Evolutionary conservation across 2,329 filamentous ascomycete species (phyloP).

Genomic region (Fusarium dlaminii): DNA sequence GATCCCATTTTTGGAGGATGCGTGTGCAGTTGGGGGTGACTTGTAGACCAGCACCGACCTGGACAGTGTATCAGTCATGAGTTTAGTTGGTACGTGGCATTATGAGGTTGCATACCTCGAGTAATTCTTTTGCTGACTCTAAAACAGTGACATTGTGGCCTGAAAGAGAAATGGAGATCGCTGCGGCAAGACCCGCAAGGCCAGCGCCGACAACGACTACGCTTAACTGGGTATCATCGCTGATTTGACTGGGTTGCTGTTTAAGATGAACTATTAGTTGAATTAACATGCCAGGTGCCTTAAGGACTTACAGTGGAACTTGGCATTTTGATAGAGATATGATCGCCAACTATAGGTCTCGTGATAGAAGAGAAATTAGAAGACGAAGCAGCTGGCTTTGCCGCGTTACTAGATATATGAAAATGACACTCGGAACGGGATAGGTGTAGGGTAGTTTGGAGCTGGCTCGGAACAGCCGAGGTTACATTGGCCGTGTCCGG

Average conservation of each 20-base stretch:
- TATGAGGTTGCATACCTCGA: neutral
- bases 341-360: neutral
- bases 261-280: rapidly evolving
- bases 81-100: rapidly evolving
- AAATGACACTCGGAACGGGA: neutral
- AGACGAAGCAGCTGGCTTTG: neutral
- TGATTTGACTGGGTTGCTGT: rapidly evolving
- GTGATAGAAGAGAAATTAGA: neutral
- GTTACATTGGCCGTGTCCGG: neutral
- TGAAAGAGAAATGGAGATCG: neutral
- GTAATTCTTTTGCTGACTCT: neutral
- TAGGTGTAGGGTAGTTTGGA: neutral
- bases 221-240: rapidly evolving
- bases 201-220: neutral
- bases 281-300: rapidly evolving
- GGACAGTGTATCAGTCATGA: rapidly evolving
- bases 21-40: conserved; percentile 61
- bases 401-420: neutral
- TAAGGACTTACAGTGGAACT: neutral
- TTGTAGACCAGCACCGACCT: conserved; percentile 62
- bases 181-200: neutral
- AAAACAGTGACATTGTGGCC: neutral
- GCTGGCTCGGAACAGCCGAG: neutral
- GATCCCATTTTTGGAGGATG: conserved; percentile 60
- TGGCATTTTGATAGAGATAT: neutral